Evolutionary conservation across 768 basidiomycete genomes (phyloP).

Genomic region (Termitomyces sp.): DNA sequence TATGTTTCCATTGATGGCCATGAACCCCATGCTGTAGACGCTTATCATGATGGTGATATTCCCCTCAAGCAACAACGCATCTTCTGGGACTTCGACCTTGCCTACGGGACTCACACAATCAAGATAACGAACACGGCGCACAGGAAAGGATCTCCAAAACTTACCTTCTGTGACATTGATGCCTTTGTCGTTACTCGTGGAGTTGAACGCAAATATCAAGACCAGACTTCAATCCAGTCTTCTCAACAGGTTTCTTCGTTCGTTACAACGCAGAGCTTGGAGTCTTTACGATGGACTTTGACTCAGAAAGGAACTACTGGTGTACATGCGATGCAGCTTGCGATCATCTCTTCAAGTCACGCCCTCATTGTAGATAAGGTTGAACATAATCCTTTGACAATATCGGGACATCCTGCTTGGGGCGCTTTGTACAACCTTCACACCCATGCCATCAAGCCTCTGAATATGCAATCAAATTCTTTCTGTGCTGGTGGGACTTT

Average conservation of each 20-base stretch:
- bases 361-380: constrained; percentile 80
- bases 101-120: constrained; percentile 48
- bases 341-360: constrained; percentile 61
- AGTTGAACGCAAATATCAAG: constrained; percentile 1
- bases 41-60: constrained; percentile 26
- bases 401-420: constrained; percentile 79
- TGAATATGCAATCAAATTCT: constrained; percentile 70
- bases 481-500: constrained; percentile 85
- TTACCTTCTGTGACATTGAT: constrained; percentile 47
- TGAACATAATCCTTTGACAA: constrained; percentile 73
- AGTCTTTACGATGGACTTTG: constrained; percentile 43
- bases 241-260: constrained; percentile 1
- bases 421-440: constrained; percentile 66
- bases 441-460: constrained; percentile 54
- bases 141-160: constrained; percentile 27
- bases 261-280: constrained; percentile 1
- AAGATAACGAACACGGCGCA: constrained; percentile 54
- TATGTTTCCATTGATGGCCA: constrained; percentile 55
- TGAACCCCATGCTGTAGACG: constrained; percentile 37
- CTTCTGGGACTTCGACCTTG: constrained; percentile 54
- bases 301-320: constrained; percentile 65
- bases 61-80: constrained; percentile 53
- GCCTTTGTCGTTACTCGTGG: constrained; percentile 62
- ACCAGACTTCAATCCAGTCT: not conserved
- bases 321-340: constrained; percentile 74